Base-by-base conservation (phyloP, 352 stramenopile genomes). In the Thraustochytrium striatum region DNA sequence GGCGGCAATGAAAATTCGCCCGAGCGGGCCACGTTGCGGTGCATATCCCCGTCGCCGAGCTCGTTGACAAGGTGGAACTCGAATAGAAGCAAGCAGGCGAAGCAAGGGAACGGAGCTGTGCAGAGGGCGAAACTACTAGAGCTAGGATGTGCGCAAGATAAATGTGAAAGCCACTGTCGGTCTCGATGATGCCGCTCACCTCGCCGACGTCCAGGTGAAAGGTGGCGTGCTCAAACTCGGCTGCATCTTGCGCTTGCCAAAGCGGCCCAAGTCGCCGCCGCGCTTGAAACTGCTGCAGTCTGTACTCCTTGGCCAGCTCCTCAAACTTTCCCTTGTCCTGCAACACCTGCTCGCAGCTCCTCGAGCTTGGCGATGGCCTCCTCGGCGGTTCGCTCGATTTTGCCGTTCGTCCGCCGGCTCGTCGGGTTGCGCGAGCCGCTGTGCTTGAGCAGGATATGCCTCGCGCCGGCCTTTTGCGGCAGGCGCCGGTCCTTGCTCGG, bases 141-240 rank as follows among this genome's bases (percentile, higher is more conserved):
- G n/a, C 30, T 70, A 85, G 13, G 69, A 85, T 79, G 92, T 90
- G 5, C 95, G 89, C 69, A 98, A 91, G 69, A 99, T 98, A 61
- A 99, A n/a, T 90, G 88, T 99, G 96, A 75, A 97, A 89, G 58
- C 95, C 96, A 75, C 89, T 97, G 82, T 98, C 94, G 57, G 90
- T 97, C 72, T 95, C 93, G 33, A 98, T 91, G 79, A 98, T 93
- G 3, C 89, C 90, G 69, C 90, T 97, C 72, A 98, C 89, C 82
- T 98, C 89, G 43, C 91, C 92, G 25, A 97, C 88, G 70, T 93
- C 88, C 44, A 99, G 88, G 44, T 83, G 87, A 79, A 97, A 98
- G 43, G 91, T 87, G 35, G 90, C 91, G 35, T 93, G 87, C 81
- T 97, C 92, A 97, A 97, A 16, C 90, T 85, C 65, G 89, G 88